Evolutionary conservation across 2,329 filamentous ascomycete species (phyloP).

Genomic region (Pseudocercospora musae): DNA sequence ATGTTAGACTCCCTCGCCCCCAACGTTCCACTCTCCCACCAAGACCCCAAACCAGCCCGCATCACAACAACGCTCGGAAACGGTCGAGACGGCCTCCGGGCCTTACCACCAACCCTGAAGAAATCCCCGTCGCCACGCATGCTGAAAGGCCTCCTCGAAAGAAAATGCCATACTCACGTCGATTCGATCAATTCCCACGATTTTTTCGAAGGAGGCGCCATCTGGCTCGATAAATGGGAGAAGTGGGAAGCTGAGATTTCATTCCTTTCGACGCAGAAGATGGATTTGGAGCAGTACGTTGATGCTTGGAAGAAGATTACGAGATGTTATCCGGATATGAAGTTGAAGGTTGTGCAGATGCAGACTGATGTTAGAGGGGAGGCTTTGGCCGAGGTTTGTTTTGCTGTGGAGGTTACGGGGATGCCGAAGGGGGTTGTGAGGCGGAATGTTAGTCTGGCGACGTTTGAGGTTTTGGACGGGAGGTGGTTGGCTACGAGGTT

Average conservation of each 20-base stretch:
- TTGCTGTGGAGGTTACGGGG: constrained; percentile 8
- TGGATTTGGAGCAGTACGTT: constrained; percentile 7
- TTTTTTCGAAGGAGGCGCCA: constrained; percentile 10
- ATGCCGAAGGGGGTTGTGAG: constrained; percentile 8
- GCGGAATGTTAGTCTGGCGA: constrained; percentile 5
- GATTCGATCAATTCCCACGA: constrained; percentile 8
- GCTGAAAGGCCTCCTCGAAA: constrained; percentile 5
- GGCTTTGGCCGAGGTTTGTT: background rate
- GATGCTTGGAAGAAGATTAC: constrained; percentile 10
- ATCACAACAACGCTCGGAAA: constrained; percentile 1
- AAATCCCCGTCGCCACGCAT: constrained; percentile 5
- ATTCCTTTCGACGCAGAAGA: background rate
- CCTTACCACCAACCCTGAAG: background rate
- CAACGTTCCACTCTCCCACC: background rate
- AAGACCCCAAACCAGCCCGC: background rate
- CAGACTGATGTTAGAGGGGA: background rate
- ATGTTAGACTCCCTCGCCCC: constrained; percentile 5
- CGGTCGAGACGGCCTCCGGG: constrained; percentile 10
- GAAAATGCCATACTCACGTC: constrained; percentile 10
- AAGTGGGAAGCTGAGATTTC: constrained; percentile 10
- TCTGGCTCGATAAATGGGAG: constrained; percentile 7
- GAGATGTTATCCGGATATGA: constrained; percentile 6
- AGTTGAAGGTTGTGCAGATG: constrained; percentile 5
- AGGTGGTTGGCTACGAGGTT: constrained; percentile 16
- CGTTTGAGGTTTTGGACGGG: constrained; percentile 8